Percentiles rank a stretch among this genome's conserved stretches.
Evolutionary conservation across 805 yeast species (phyloP).

Genomic region (Suhomyces prunicola): DNA sequence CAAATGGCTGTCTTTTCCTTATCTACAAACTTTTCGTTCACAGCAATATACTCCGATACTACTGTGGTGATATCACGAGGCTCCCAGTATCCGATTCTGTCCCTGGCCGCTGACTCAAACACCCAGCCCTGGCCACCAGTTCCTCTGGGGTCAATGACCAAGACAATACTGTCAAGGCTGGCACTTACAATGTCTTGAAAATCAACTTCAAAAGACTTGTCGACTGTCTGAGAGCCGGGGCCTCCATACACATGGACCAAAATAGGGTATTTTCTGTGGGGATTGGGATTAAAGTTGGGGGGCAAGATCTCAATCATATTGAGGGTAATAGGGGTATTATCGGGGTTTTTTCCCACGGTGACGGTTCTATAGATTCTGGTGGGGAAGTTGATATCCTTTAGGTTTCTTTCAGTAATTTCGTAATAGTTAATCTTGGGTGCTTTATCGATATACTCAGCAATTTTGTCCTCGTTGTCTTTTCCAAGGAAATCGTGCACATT

Average conservation of each 20-base stretch:
- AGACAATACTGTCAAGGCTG: constrained; percentile 54
- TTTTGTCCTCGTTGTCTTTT: not conserved
- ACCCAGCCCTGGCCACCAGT: constrained; percentile 79
- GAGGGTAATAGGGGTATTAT: constrained; percentile 27
- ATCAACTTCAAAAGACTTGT: constrained; percentile 44
- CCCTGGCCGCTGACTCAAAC: constrained; percentile 53
- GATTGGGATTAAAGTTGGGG: constrained; percentile 43
- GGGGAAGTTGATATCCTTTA: constrained; percentile 48
- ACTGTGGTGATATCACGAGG: constrained; percentile 62
- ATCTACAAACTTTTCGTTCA: constrained; percentile 49
- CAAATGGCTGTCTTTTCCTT: constrained; percentile 72
- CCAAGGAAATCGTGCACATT: constrained; percentile 10
- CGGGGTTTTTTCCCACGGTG: constrained; percentile 28
- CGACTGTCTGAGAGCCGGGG: constrained; percentile 68
- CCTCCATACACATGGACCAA: constrained; percentile 75
- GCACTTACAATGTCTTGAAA: constrained; percentile 62
- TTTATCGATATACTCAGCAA: constrained; percentile 12
- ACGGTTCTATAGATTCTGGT: constrained; percentile 38
- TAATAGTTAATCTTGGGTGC: constrained; percentile 16
- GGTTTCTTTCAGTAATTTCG: constrained; percentile 11
- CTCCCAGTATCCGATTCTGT: constrained; percentile 70
- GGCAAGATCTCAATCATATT: constrained; percentile 66
- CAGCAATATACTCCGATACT: constrained; percentile 47
- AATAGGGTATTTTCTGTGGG: constrained; percentile 50
- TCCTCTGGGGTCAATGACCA: constrained; percentile 77